Evolutionary conservation across 176 grass and related monocot species (phyloP), one percentile per base, ranked within the genome.

Genomic region (Olyra latifolia): DNA sequence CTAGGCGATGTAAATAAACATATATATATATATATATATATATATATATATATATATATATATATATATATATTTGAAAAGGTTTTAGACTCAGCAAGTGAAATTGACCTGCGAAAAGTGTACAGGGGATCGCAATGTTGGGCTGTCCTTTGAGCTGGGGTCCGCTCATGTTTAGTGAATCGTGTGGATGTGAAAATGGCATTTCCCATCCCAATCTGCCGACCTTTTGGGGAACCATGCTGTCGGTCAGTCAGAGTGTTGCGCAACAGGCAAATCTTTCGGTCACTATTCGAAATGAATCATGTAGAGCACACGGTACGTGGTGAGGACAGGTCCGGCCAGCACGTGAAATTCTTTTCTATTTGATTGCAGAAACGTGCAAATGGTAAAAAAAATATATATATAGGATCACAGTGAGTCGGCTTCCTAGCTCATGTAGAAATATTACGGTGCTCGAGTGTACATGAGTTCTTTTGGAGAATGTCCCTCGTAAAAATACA

Each of bases 131-230:
- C 2, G 7, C 48, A 13, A n/a, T 22, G 48, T 66, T 52, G 11
- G 39, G 7, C 20, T 27, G 72, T 38, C 52, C 20, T 16, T 76
- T 3, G 73, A 60, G 55, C 38, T 3, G n/a, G 55, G 56, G 23
- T 5, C 56, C 57, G 8, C 20, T 10, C 0, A 46, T 57, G 24
- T 45, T 19, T 59, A 69, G 38, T 53, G 20, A 43, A 40, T 54
- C 5, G 4, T 39, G 59, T 57, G 46, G 29, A 79, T 66, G 61
- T 41, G 49, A 58, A 70, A 80, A 44, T 63, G 54, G 74, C 74
- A 62, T 61, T 29, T 74, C 27, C 58, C 45, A 13, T 15, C 17
- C n/a, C 62, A 67, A 32, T 73, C 70, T 35, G 71, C 19, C 28
- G 0, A 8, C 30, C 48, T 56, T 74, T 74, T 40, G 29, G 48